Evolutionary conservation across 139 green algal species (phyloP).

Genomic region (Nannochloris sp.): DNA sequence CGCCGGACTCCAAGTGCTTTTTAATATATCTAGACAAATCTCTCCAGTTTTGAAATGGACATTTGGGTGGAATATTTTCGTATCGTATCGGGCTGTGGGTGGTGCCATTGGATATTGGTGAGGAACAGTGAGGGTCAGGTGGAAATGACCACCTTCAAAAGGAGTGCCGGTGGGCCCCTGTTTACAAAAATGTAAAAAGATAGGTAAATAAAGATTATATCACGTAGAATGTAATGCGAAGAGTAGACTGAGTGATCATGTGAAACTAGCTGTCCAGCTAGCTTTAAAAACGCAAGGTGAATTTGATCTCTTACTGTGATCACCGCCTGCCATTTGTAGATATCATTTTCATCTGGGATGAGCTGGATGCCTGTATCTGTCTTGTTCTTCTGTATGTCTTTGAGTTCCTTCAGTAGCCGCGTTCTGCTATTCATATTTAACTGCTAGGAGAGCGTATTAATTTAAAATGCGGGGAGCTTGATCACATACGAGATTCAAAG

Average conservation of each 20-base stretch:
- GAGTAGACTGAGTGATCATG: too few relatives aligned
- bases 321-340: slow-evolving; percentile 61
- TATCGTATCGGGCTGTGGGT: slow-evolving; percentile 65
- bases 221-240: too few relatives aligned
- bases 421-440: not conserved
- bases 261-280: too few relatives aligned
- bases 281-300: too few relatives aligned
- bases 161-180: slow-evolving; percentile 82
- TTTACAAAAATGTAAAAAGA: too few relatives aligned
- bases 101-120: slow-evolving; percentile 79
- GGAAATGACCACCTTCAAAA: slow-evolving; percentile 77
- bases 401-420: slow-evolving; percentile 52
- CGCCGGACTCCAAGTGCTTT: slow-evolving; percentile 86
- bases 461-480: too few relatives aligned
- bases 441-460: too few relatives aligned
- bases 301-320: slow-evolving; percentile 55
- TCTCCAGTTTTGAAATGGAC: slow-evolving; percentile 94
- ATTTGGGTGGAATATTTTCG: slow-evolving; percentile 94
- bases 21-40: slow-evolving; percentile 95
- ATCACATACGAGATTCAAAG: too few relatives aligned
- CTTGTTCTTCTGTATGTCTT: slow-evolving; percentile 35
- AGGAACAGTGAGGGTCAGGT: slow-evolving; percentile 73
- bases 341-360: slow-evolving; percentile 63
- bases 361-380: slow-evolving; percentile 56
- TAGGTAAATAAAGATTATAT: too few relatives aligned